These are phyloP conservation scores for Pascua sp. DNA, from an alignment of 1,284 basidiomycete genomes.

Conservation along the genomic window DNA sequence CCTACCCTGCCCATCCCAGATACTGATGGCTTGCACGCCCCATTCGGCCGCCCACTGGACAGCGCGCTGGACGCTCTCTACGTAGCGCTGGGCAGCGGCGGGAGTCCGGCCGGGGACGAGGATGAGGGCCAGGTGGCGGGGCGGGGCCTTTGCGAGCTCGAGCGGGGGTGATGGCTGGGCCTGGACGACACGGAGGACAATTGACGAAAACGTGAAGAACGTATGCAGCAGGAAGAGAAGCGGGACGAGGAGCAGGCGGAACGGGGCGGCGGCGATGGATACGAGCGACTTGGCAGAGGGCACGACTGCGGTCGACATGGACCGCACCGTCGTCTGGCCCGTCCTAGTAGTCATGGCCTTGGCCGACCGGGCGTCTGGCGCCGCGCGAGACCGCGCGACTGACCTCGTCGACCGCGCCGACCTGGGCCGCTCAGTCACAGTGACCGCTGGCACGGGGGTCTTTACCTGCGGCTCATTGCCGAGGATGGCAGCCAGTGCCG, in stretches of 20 bases:
- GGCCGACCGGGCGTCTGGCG: too few relatives aligned
- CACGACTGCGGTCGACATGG: too few relatives aligned
- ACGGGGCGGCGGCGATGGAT: not conserved
- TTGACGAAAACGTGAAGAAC: constrained; percentile 32
- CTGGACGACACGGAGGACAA: constrained; percentile 33
- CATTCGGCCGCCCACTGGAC: constrained; percentile 31
- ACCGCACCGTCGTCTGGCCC: too few relatives aligned
- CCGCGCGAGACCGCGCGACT: too few relatives aligned
- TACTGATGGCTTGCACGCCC: constrained; percentile 31
- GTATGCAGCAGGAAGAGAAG: constrained; percentile 33
- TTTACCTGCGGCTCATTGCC: too few relatives aligned
- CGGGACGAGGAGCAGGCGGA: constrained; percentile 21
- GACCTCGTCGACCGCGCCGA: too few relatives aligned
- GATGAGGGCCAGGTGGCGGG: constrained; percentile 22
- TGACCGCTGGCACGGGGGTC: too few relatives aligned
- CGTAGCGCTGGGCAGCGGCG: constrained; percentile 9
- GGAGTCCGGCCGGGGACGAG: constrained; percentile 14
- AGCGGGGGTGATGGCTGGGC: constrained; percentile 4
- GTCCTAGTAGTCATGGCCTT: too few relatives aligned
- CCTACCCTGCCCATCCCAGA: constrained; percentile 25
- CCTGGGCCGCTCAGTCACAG: too few relatives aligned
- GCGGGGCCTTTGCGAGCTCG: constrained; percentile 14
- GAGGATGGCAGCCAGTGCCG: too few relatives aligned
- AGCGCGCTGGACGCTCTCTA: constrained; percentile 26
- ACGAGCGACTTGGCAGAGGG: not conserved